Evolutionary conservation across 305 asterid genomes (phyloP).

Genomic region (Fraxinus nigra): DNA sequence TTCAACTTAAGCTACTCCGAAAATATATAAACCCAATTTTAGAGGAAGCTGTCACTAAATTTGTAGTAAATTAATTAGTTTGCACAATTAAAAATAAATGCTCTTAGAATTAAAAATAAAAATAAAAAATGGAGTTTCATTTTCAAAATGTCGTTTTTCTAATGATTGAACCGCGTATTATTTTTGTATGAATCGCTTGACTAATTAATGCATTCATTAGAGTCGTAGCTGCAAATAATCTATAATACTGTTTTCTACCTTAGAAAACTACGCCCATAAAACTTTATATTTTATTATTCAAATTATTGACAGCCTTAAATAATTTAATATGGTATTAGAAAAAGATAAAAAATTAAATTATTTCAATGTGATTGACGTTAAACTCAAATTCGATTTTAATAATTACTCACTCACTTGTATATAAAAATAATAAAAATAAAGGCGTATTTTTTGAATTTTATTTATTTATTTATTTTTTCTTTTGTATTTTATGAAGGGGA

Average conservation of each 20-base stretch:
- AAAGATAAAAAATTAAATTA: no score
- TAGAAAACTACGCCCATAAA: neutral
- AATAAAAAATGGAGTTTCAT: neutral
- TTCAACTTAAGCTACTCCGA: neutral
- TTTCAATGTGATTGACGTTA: neutral
- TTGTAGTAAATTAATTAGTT: neutral
- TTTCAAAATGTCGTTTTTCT: neutral
- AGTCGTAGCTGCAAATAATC: neutral
- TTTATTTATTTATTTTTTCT: no score
- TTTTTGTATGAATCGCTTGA: neutral
- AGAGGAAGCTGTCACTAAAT: neutral
- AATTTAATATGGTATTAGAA: neutral
- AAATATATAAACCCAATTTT: neutral
- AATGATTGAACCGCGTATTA: neutral
- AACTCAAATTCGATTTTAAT: neutral
- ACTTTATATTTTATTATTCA: neutral
- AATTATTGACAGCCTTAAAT: neutral
- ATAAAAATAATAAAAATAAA: no score
- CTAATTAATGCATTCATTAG: neutral
- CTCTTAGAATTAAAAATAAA: neutral
- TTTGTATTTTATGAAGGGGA: neutral
- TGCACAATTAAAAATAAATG: neutral
- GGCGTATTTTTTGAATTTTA: neutral
- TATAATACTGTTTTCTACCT: neutral
- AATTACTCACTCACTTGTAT: neutral